Evolutionary conservation across 371 early-diverging fungal species (phyloP).

Genomic region (Dichotomocladium elegans): DNA sequence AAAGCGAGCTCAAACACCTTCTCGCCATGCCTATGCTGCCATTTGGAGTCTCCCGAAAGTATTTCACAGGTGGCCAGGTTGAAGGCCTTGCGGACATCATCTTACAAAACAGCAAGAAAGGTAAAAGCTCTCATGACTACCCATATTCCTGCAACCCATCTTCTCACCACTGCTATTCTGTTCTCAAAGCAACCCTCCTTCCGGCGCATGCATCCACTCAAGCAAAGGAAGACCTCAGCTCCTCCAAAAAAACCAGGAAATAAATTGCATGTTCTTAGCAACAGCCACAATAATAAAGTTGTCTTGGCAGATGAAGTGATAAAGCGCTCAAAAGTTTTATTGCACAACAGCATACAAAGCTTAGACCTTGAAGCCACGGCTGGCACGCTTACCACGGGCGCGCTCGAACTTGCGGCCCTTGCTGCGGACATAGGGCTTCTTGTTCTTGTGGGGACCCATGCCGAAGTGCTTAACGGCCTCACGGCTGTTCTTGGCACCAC

Average conservation of each 20-base stretch:
- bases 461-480: slow-evolving; percentile 94
- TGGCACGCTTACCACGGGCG: slow-evolving; percentile 98
- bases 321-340: slow-evolving; percentile 6
- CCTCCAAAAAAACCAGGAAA: no score
- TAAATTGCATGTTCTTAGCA: background rate
- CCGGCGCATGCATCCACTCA: slow-evolving; percentile 14
- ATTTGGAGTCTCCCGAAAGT: slow-evolving; percentile 67
- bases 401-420: slow-evolving; percentile 99
- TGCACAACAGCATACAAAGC: slow-evolving; percentile 1
- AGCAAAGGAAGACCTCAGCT: slow-evolving; percentile 10
- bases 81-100: slow-evolving; percentile 63
- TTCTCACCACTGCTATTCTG: no score
- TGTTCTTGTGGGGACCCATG: slow-evolving; percentile 72
- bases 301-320: background rate
- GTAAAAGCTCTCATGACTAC: no score
- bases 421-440: slow-evolving; percentile 92
- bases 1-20: slow-evolving; percentile 54
- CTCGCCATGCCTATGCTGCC: slow-evolving; percentile 66
- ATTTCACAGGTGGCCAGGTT: slow-evolving; percentile 69
- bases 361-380: slow-evolving; percentile 92
- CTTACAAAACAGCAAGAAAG: slow-evolving; percentile 36
- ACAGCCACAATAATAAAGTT: background rate
- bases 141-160: no score
- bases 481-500: slow-evolving; percentile 89
- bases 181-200: slow-evolving; percentile 2